These are phyloP conservation scores for Crepidotus variabilis DNA, from an alignment of 768 basidiomycete genomes.

Conservation along the genomic window DNA sequence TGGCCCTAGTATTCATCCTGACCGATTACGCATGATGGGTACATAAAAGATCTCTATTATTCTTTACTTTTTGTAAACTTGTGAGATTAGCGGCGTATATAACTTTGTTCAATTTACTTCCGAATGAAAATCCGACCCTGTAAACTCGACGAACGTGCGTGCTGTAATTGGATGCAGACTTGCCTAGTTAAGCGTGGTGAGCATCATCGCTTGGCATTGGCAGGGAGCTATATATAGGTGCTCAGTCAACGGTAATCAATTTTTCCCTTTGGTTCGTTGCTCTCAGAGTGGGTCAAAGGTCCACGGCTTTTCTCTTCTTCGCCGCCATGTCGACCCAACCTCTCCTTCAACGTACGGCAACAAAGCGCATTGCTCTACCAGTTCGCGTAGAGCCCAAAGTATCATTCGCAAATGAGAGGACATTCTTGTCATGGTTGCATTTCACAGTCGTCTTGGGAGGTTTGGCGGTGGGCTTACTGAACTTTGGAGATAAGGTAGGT, in stretches of 20 bases:
- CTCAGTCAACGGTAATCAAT: not conserved
- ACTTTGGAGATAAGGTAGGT: conserved; percentile 93
- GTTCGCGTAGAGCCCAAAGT: conserved; percentile 94
- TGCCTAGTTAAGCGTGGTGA: too few species aligned
- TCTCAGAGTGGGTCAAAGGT: not conserved
- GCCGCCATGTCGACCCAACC: conserved; percentile 92
- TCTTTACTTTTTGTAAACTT: too few species aligned
- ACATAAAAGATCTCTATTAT: conserved; percentile 19
- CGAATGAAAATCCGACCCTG: too few species aligned
- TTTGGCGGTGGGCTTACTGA: conserved; percentile 90
- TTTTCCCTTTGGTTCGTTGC: not conserved
- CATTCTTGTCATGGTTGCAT: conserved; percentile 98
- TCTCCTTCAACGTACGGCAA: conserved; percentile 89
- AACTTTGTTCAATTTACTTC: not conserved
- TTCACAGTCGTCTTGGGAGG: conserved; percentile 98
- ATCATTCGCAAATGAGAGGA: conserved; percentile 91
- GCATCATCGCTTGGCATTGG: too few species aligned
- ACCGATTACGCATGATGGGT: conserved; percentile 77
- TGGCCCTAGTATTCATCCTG: conserved; percentile 77
- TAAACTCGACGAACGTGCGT: too few species aligned
- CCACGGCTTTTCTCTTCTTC: not conserved
- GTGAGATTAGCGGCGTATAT: too few species aligned
- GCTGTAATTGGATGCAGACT: too few species aligned
- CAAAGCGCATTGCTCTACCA: conserved; percentile 95
- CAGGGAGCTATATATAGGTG: too few species aligned